Conservation (phyloP, 768 basidiomycete species). For the Agaricus blazei region DNA sequence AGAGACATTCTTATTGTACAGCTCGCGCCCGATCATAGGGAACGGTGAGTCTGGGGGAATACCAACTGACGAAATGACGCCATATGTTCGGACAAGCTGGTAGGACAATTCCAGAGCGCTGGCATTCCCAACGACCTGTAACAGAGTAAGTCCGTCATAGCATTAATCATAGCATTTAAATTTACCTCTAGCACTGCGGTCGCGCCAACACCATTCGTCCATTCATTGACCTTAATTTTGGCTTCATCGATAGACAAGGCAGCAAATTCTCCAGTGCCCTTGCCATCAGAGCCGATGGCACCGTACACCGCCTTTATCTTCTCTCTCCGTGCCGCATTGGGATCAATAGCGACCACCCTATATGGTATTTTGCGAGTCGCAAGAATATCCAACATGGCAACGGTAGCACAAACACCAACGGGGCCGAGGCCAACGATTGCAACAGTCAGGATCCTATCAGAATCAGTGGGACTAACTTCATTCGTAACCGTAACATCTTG, state of each 20-base stretch:
- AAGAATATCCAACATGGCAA: conserved; percentile 61
- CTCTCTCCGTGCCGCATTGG: conserved; percentile 46
- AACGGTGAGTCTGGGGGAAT: conserved; percentile 53
- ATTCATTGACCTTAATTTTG: conserved; percentile 40
- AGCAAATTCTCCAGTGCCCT: conserved; percentile 43
- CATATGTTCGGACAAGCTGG: conserved; percentile 70
- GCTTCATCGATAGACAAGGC: conserved; percentile 48
- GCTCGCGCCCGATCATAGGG: conserved; percentile 50
- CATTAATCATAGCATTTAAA: not conserved
- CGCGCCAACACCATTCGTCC: conserved; percentile 57
- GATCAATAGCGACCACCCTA: conserved; percentile 63
- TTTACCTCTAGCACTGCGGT: conserved; percentile 65
- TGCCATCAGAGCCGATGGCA: conserved; percentile 38
- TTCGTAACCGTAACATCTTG: conserved; percentile 18
- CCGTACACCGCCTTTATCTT: conserved; percentile 58
- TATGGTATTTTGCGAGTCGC: conserved; percentile 38
- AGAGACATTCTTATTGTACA: conserved; percentile 77
- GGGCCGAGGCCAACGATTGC: conserved; percentile 76
- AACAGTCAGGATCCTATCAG: conserved; percentile 52
- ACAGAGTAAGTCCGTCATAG: not conserved
- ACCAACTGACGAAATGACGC: conserved; percentile 70
- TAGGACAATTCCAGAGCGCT: conserved; percentile 62
- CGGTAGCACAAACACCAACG: conserved; percentile 66
- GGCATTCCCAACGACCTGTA: conserved; percentile 65
- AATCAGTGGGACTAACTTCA: conserved; percentile 29